Evolutionary conservation across 2,329 filamentous ascomycete genomes (phyloP).

Genomic region (Grosmannia huntii): DNA sequence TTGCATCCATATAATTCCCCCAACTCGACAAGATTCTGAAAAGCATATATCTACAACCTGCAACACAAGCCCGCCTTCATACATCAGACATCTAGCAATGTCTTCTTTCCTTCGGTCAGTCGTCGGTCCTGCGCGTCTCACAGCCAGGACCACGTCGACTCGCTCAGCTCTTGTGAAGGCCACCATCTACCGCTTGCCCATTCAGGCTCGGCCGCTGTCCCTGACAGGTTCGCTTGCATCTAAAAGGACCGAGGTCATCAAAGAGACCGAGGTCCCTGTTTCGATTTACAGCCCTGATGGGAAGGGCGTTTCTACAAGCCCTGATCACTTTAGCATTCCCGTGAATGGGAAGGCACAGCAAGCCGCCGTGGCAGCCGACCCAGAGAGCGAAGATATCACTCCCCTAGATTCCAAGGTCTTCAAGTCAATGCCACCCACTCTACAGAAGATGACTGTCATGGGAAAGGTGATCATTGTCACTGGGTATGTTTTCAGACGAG

Average conservation of each 20-base stretch:
- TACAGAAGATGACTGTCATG: slow-evolving; percentile 56
- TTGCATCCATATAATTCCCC: neutral
- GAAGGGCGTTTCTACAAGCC: slow-evolving; percentile 28
- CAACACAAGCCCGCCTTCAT: neutral
- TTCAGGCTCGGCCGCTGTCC: slow-evolving; percentile 22
- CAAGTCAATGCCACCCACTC: slow-evolving; percentile 46
- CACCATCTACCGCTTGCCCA: slow-evolving; percentile 4
- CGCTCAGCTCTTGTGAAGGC: slow-evolving; percentile 13
- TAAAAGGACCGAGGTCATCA: slow-evolving; percentile 34
- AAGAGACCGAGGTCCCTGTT: slow-evolving; percentile 44
- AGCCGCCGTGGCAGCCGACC: slow-evolving; percentile 16
- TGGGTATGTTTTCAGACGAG: slow-evolving; percentile 36
- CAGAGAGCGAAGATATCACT: slow-evolving; percentile 30
- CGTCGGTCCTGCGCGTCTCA: slow-evolving; percentile 18
- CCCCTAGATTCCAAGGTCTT: slow-evolving; percentile 42
- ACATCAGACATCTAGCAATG: slow-evolving; percentile 12
- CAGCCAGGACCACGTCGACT: slow-evolving; percentile 15
- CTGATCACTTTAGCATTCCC: slow-evolving; percentile 43
- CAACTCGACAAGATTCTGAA: neutral
- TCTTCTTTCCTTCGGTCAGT: slow-evolving; percentile 16
- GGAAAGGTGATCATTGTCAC: slow-evolving; percentile 62
- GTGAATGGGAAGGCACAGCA: slow-evolving; percentile 22
- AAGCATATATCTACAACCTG: neutral
- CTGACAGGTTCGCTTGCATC: slow-evolving; percentile 20
- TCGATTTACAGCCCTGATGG: slow-evolving; percentile 37